Evolutionary conservation across 1,284 basidiomycete species (phyloP).

Genomic region (Mycena sp.): DNA sequence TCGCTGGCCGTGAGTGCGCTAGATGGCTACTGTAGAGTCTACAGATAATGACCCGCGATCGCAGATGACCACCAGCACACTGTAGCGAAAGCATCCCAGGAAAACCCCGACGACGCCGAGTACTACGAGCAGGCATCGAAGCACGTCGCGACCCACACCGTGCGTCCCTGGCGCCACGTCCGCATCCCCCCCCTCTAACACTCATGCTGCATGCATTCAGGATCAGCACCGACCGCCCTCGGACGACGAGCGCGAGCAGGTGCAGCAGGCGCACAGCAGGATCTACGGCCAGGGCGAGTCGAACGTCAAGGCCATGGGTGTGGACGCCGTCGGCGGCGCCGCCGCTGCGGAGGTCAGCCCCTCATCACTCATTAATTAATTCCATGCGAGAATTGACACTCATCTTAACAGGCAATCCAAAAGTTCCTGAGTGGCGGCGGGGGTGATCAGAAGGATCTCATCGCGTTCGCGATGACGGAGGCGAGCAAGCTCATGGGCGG

Average conservation of each 20-base stretch:
- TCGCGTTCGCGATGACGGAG: conserved; percentile 87
- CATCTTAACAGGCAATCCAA: conserved; percentile 59
- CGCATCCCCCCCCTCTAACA: no score
- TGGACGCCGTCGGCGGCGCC: conserved; percentile 75
- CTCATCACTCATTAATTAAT: neutral
- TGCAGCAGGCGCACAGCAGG: conserved; percentile 67
- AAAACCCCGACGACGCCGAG: conserved; percentile 30
- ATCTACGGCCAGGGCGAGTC: conserved; percentile 61
- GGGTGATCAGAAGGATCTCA: conserved; percentile 67
- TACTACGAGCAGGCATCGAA: conserved; percentile 5
- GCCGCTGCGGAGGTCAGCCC: conserved; percentile 73
- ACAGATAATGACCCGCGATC: neutral
- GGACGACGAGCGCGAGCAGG: conserved; percentile 65
- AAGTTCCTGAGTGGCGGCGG: conserved; percentile 61
- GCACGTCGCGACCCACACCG: conserved; percentile 13
- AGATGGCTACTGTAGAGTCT: neutral
- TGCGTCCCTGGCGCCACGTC: neutral
- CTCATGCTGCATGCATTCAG: conserved; percentile 41
- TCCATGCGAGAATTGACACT: neutral
- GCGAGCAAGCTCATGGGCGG: conserved; percentile 80
- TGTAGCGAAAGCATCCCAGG: conserved; percentile 53
- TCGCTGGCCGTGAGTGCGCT: neutral
- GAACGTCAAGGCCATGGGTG: conserved; percentile 57
- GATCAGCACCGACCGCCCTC: conserved; percentile 61
- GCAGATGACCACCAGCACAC: conserved; percentile 72